Percentiles rank a stretch among this genome's conserved stretches.
These are phyloP conservation scores for Phylloporus sp. DNA, from an alignment of 768 basidiomycete genomes.

Conservation along the genomic window DNA sequence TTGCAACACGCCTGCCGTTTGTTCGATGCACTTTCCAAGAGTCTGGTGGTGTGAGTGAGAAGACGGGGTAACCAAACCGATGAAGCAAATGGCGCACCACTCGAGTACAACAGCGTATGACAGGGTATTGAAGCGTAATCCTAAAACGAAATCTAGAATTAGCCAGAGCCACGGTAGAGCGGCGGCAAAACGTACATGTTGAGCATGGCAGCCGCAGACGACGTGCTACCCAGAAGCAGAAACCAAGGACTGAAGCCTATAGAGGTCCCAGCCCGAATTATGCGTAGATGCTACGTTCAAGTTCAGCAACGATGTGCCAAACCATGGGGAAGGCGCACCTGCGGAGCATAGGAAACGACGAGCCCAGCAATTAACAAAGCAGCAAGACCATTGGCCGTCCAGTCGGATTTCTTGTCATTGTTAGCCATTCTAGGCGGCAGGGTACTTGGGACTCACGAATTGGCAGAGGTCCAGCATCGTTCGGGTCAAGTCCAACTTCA, in stretches of 20 bases:
- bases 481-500: neutral
- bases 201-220: conserved; percentile 75
- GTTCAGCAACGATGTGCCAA: neutral
- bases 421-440: neutral
- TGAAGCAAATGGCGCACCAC: conserved; percentile 48
- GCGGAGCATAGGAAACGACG: conserved; percentile 79
- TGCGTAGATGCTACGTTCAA: conserved; percentile 64
- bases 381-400: conserved; percentile 57
- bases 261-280: conserved; percentile 71
- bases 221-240: conserved; percentile 82
- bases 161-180: neutral
- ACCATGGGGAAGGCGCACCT: conserved; percentile 41
- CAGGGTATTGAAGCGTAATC: conserved; percentile 78
- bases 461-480: conserved; percentile 10
- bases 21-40: conserved; percentile 69
- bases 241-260: conserved; percentile 93
- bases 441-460: conserved; percentile 11
- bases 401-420: conserved; percentile 60
- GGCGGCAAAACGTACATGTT: conserved; percentile 57
- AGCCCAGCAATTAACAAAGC: conserved; percentile 70
- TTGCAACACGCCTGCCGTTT: conserved; percentile 79
- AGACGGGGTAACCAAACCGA: neutral
- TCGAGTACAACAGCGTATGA: conserved; percentile 75
- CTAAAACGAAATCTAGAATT: conserved; percentile 38
- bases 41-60: conserved; percentile 41